Conservation (phyloP, 805 yeast genomes). For the Suhomyces canberraensis region DNA sequence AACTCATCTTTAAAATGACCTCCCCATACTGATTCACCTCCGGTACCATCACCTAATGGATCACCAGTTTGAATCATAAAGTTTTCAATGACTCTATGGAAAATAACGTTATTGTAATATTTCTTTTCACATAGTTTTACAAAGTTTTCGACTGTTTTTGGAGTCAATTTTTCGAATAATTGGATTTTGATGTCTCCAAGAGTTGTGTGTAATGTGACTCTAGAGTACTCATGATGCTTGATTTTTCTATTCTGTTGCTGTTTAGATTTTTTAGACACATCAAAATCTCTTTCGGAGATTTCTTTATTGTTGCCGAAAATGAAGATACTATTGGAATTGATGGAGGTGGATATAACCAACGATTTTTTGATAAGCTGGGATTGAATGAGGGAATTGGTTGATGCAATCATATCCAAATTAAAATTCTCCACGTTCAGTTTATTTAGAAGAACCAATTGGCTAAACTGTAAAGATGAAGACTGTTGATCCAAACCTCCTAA, state of each 20-base stretch:
- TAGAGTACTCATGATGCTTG: not conserved
- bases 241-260: not conserved
- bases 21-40: conserved; percentile 27
- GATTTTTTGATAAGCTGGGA: conserved; percentile 12
- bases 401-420: conserved; percentile 13
- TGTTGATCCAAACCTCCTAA: conserved; percentile 13
- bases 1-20: conserved; percentile 27
- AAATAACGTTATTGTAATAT: conserved; percentile 37
- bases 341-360: conserved; percentile 12
- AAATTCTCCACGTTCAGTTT: conserved; percentile 9
- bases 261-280: conserved; percentile 1
- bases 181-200: conserved; percentile 41
- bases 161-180: conserved; percentile 33
- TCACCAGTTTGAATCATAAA: conserved; percentile 28
- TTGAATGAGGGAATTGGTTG: conserved; percentile 16
- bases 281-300: conserved; percentile 7
- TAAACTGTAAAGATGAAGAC: conserved; percentile 5
- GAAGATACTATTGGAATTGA: conserved; percentile 10
- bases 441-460: conserved; percentile 11
- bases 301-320: conserved; percentile 7
- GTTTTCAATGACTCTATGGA: conserved; percentile 22
- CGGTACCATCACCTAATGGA: conserved; percentile 23
- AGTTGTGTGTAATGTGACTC: conserved; percentile 30
- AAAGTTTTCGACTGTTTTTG: conserved; percentile 43
- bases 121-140: conserved; percentile 29